Evolutionary conservation across 805 yeast genomes (phyloP).

Genomic region (Candida ascalaphidarum): DNA sequence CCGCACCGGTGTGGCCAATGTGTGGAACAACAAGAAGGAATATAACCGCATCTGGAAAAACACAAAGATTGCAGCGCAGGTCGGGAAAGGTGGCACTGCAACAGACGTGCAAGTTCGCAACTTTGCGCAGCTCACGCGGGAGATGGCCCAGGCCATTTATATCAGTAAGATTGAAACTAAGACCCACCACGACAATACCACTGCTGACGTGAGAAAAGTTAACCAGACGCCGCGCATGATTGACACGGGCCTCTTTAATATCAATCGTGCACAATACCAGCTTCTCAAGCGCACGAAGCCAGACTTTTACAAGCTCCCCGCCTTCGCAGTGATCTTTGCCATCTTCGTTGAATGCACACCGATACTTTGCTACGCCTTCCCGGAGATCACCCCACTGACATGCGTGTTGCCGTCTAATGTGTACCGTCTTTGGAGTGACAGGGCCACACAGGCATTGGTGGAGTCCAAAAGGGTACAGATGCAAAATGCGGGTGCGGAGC

Average conservation of each 20-base stretch:
- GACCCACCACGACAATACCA: slow-evolving; percentile 8
- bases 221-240: slow-evolving; percentile 3
- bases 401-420: slow-evolving; percentile 43
- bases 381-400: slow-evolving; percentile 51
- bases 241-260: slow-evolving; percentile 17
- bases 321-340: slow-evolving; percentile 38
- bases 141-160: slow-evolving; percentile 26
- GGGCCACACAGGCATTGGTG: slow-evolving; percentile 6
- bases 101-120: slow-evolving; percentile 19
- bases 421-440: slow-evolving; percentile 24
- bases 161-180: slow-evolving; percentile 28
- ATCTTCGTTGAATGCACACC: slow-evolving; percentile 51
- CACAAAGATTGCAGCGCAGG: slow-evolving; percentile 4
- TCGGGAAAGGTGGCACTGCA: slow-evolving; percentile 16
- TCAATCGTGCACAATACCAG: slow-evolving; percentile 45
- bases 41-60: slow-evolving; percentile 9
- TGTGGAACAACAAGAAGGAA: slow-evolving; percentile 36
- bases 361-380: slow-evolving; percentile 41
- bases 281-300: slow-evolving; percentile 39
- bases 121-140: slow-evolving; percentile 25
- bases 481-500: slow-evolving; percentile 5
- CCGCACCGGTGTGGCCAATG: slow-evolving; percentile 46
- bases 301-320: slow-evolving; percentile 46
- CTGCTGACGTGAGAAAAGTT: slow-evolving; percentile 12
- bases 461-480: slow-evolving; percentile 4